Conservation (phyloP, 2,329 filamentous ascomycete species). For the Orbilia javanica region DNA sequence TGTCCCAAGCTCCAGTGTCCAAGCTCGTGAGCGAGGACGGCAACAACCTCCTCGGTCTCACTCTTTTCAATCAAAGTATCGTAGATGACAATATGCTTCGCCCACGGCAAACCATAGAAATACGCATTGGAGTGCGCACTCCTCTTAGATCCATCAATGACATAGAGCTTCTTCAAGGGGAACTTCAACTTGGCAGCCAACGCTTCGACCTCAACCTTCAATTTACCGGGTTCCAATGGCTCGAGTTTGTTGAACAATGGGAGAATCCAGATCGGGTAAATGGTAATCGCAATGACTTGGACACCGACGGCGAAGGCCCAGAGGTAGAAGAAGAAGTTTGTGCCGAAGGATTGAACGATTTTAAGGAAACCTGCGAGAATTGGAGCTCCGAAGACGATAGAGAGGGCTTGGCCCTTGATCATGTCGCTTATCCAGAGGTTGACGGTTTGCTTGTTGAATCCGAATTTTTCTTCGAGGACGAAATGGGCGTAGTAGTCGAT, state of each 20-base stretch:
- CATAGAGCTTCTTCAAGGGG: slow-evolving; percentile 90
- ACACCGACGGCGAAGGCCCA: slow-evolving; percentile 92
- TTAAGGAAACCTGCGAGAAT: slow-evolving; percentile 91
- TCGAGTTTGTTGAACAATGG: slow-evolving; percentile 99
- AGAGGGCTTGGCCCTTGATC: slow-evolving; percentile 88
- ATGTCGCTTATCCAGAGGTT: slow-evolving; percentile 89
- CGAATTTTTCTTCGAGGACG: slow-evolving; percentile 94
- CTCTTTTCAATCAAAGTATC: slow-evolving; percentile 98
- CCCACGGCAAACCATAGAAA: slow-evolving; percentile 98
- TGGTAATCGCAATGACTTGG: slow-evolving; percentile 93
- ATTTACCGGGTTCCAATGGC: slow-evolving; percentile 84
- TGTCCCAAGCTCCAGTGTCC: slow-evolving; percentile 98
- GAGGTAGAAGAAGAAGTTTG: slow-evolving; percentile 96
- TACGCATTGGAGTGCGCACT: slow-evolving; percentile 91
- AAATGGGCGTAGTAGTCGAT: slow-evolving; percentile 92
- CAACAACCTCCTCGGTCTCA: slow-evolving; percentile 82
- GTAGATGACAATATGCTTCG: slow-evolving; percentile 99
- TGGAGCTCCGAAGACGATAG: slow-evolving; percentile 82
- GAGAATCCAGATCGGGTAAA: slow-evolving; percentile 93
- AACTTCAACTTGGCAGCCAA: slow-evolving; percentile 88
- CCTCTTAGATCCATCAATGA: slow-evolving; percentile 92
- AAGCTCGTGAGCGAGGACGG: slow-evolving; percentile 93
- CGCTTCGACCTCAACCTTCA: slow-evolving; percentile 88
- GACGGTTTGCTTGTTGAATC: slow-evolving; percentile 98
- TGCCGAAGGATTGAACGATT: slow-evolving; percentile 94